Evolutionary conservation across 177 flowering plant species (phyloP).

Genomic region (Tripterygium wilfordii): DNA sequence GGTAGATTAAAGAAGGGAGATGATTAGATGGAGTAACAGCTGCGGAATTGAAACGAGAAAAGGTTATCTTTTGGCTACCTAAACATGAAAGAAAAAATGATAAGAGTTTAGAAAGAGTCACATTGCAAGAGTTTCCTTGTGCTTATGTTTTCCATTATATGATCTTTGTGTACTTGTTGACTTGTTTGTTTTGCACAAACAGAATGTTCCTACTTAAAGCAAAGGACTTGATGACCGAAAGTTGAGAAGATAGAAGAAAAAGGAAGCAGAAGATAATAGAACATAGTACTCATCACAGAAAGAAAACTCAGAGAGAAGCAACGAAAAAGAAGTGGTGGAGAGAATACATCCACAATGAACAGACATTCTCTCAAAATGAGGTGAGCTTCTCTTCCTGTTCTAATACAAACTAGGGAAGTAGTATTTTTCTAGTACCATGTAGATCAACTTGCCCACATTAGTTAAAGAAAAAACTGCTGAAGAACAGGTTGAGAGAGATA

Average conservation of each 20-base stretch:
- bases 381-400: neutral
- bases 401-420: neutral
- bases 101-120: slow-evolving; percentile 13
- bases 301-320: too few species aligned
- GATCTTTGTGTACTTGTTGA: neutral
- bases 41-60: slow-evolving; percentile 3
- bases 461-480: slow-evolving; percentile 4
- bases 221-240: too few species aligned
- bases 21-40: slow-evolving; percentile 6
- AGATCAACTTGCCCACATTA: slow-evolving; percentile 1
- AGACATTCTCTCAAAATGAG: neutral
- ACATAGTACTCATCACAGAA: too few species aligned
- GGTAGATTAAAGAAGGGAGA: neutral
- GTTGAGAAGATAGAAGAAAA: too few species aligned
- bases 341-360: neutral
- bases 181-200: neutral
- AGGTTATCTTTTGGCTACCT: slow-evolving; percentile 28
- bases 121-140: slow-evolving; percentile 4
- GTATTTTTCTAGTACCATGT: neutral
- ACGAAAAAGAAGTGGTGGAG: neutral
- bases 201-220: neutral
- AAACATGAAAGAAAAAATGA: slow-evolving; percentile 23
- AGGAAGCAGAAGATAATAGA: too few species aligned
- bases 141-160: neutral
- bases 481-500: slow-evolving; percentile 9